Percentiles rank a stretch among this genome's conserved stretches.
phyloP scores from a whole-genome alignment of 1,284 basidiomycete genomes.

The Microbotryum lychnidis-dioicae region DNA sequence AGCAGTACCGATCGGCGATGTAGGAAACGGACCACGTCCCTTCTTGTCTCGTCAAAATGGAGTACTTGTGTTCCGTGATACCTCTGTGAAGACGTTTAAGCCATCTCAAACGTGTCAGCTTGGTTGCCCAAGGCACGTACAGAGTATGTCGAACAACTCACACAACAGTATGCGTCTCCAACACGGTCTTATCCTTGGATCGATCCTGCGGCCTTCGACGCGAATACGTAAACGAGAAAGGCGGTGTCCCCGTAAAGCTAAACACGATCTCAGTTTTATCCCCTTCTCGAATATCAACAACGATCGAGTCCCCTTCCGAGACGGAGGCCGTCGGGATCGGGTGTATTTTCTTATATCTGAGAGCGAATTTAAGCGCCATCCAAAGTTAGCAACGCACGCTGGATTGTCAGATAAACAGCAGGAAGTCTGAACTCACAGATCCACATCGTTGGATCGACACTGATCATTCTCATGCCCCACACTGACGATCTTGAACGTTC shows the following conservation, averaged over 20 bases:
- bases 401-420: neutral
- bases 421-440: slow-evolving; percentile 43
- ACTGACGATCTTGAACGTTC: slow-evolving; percentile 70
- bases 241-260: slow-evolving; percentile 76
- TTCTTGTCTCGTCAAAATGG: slow-evolving; percentile 49
- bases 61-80: slow-evolving; percentile 66
- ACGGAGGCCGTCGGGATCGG: slow-evolving; percentile 78
- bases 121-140: slow-evolving; percentile 47
- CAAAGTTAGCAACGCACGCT: neutral
- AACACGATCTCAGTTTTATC: slow-evolving; percentile 65
- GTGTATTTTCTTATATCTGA: slow-evolving; percentile 68
- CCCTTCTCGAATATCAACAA: slow-evolving; percentile 81
- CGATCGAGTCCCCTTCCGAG: slow-evolving; percentile 66
- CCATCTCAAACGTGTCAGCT: neutral
- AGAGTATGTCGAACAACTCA: slow-evolving; percentile 42
- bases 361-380: neutral
- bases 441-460: slow-evolving; percentile 48
- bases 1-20: slow-evolving; percentile 72
- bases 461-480: slow-evolving; percentile 62
- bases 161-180: slow-evolving; percentile 52
- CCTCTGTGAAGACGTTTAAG: slow-evolving; percentile 47
- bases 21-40: slow-evolving; percentile 90
- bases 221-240: slow-evolving; percentile 69
- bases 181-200: slow-evolving; percentile 25
- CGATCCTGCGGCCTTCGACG: slow-evolving; percentile 39